Evolutionary conservation across 176 grass and related monocot genomes (phyloP), one percentile per base, ranked within the genome.

Genomic region (Elaeis guineensis): DNA sequence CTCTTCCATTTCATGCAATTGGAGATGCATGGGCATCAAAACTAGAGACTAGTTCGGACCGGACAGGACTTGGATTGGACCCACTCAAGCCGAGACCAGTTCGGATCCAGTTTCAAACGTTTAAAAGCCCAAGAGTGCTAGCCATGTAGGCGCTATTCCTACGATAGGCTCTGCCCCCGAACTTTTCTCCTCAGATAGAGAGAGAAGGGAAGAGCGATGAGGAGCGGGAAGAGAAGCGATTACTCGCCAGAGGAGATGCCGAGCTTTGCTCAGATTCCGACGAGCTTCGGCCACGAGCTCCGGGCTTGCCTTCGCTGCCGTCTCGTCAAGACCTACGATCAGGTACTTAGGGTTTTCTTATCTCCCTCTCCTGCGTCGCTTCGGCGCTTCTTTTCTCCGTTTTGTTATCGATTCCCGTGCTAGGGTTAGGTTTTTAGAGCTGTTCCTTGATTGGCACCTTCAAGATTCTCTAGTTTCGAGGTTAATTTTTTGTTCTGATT

Each of bases 281-380:
- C 88, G 21, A 97, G 93, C 76, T 97, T 97, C 76, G 93, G 93
- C 65, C 93, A 82, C 66, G 93, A 91, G 93, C 87, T 97, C 57
- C 87, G 87, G 20, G 93, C 93, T 49, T 91, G 93, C 72, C 93
- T 97, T 64, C 87, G 87, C 11, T 97, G 93, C 67, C 87, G 93
- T 73, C 93, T 97, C 76, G 93, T 97, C 73, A 97, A 97, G 80
- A 97, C 93, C 72, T 97, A 97, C 76, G 87, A 97, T 55, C 84
- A 97, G 84, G 84, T 89, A 55, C 49, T 50, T 44, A 44, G 35
- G 35, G 35, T 44, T 12, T 44, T 44, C 35, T 14, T 44, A 12
- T 44, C 8, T 16, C 15, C 21, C 25, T 25, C 28, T n/a, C 58
- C 64, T 5, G 62, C 65, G 19, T 49, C 30, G 32, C 14, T 52